Base-by-base conservation (phyloP, 2,329 filamentous ascomycete genomes). In the Neofusicoccum sp. region DNA sequence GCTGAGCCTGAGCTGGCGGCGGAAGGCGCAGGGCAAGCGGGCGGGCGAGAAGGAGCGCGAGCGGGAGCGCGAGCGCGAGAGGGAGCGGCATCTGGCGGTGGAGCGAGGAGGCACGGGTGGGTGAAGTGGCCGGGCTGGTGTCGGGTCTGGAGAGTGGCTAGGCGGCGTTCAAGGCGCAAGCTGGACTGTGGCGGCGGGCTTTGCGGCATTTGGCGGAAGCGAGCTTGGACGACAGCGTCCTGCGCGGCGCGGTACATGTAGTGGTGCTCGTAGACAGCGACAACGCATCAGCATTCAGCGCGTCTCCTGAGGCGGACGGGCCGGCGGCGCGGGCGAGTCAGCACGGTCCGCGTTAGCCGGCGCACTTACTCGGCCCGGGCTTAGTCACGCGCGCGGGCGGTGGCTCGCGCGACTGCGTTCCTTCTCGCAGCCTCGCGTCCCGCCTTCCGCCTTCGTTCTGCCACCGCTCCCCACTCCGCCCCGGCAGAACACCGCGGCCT, bases 1-100 rank as follows among this genome's bases (percentile, higher is more conserved):
- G 48, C 24, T 56, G 40, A 40, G 43, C n/a, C 43, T 61, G 48
- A 57, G 41, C 7, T 61, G 59, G 59, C 48, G 59, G 43, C 56
- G 49, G 43, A 56, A 36, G 51, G 59, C 58, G 14, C 47, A 49
- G 30, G 58, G 47, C 12, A 49, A 45, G 45, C 44, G 30, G 58
- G 58, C 58, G 6, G 58, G 41, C 9, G 47, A 60, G 45, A 34
- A 44, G 45, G 36, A 49, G 38, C 45, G 43, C 11, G 44, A 60
- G 34, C 57, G 47, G 5, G 44, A 44, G 26, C 45, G 47, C 30
- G 30, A 40, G 36, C 11, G 36, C 4, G 36, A 40, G n/a, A 30
- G 26, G 9, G 51, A 56, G 51, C 49, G 31, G 36, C 58, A 47
- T 43, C n/a, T 60, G 48, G 58, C 47, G 34, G 48, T 45, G 58